Evolutionary conservation across 2,329 filamentous ascomycete genomes (phyloP).

Genomic region (Nemania sp.): DNA sequence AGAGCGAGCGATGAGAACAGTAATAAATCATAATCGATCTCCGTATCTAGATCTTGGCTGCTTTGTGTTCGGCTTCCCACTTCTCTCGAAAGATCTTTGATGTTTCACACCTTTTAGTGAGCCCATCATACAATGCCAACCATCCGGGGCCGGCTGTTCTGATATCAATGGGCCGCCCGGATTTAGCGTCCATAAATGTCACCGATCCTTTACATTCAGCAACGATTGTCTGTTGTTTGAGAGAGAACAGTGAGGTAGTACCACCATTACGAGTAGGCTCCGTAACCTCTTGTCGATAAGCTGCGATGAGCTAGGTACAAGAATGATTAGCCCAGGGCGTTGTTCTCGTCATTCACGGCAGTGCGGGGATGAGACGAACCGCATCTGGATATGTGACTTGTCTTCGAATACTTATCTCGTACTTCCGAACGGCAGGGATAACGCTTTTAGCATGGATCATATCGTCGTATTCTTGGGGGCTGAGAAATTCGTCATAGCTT

Average conservation of each 20-base stretch:
- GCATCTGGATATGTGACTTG: background rate
- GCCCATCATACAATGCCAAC: background rate
- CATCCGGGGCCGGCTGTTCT: conserved; percentile 27
- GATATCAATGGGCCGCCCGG: conserved; percentile 30
- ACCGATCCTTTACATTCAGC: conserved; percentile 27
- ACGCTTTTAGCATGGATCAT: background rate
- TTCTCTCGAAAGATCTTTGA: background rate
- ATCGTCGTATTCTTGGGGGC: background rate
- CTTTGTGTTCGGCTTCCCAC: background rate
- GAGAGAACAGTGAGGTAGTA: conserved; percentile 19
- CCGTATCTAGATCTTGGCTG: too few species aligned
- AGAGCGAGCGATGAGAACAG: too few species aligned
- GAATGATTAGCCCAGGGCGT: background rate
- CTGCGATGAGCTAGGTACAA: background rate
- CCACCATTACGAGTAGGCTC: background rate
- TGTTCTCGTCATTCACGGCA: background rate
- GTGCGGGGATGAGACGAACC: background rate
- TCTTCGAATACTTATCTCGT: background rate
- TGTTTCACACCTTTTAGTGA: background rate
- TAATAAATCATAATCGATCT: too few species aligned
- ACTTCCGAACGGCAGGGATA: background rate
- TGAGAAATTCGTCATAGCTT: background rate
- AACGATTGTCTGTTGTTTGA: conserved; percentile 32
- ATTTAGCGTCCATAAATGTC: conserved; percentile 29
- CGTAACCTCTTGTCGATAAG: background rate